Percentiles rank a stretch among this genome's conserved stretches.
Conservation (phyloP, 2,329 filamentous ascomycete species). For the Fusarium stilboides region DNA sequence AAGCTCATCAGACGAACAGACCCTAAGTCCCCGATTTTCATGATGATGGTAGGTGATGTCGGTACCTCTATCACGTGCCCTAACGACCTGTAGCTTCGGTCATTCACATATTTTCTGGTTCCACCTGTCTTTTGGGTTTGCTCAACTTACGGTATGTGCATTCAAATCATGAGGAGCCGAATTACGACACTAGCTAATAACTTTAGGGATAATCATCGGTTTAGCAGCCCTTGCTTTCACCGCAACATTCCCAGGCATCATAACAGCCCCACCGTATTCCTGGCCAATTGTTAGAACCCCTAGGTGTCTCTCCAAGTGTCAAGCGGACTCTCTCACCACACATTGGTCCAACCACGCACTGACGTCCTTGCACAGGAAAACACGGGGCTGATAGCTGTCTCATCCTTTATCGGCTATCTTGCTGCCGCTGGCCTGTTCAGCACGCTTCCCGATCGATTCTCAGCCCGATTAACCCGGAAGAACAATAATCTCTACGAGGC, state of each 20-base stretch:
- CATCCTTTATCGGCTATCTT: background rate
- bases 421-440: conserved; percentile 1
- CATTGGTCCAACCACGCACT: too few relatives aligned
- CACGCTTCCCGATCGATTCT: conserved; percentile 2
- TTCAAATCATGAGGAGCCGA: too few relatives aligned
- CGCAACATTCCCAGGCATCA: background rate
- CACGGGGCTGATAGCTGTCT: conserved; percentile 4
- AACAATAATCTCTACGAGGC: conserved; percentile 4
- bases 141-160: conserved; percentile 1
- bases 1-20: background rate
- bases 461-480: background rate
- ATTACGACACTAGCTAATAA: too few relatives aligned
- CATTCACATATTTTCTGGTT: conserved; percentile 2
- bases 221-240: conserved; percentile 7
- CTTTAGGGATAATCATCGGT: conserved; percentile 2
- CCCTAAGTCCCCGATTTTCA: background rate
- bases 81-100: background rate
- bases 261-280: background rate
- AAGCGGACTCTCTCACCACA: too few relatives aligned
- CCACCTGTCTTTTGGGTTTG: conserved; percentile 14
- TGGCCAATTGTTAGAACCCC: conserved; percentile 11
- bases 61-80: background rate
- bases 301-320: background rate
- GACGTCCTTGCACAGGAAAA: background rate
- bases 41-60: conserved; percentile 1